phyloP scores from a whole-genome alignment of 495 filamentous ascomycete genomes.

The Trichoderma reesei region DNA sequence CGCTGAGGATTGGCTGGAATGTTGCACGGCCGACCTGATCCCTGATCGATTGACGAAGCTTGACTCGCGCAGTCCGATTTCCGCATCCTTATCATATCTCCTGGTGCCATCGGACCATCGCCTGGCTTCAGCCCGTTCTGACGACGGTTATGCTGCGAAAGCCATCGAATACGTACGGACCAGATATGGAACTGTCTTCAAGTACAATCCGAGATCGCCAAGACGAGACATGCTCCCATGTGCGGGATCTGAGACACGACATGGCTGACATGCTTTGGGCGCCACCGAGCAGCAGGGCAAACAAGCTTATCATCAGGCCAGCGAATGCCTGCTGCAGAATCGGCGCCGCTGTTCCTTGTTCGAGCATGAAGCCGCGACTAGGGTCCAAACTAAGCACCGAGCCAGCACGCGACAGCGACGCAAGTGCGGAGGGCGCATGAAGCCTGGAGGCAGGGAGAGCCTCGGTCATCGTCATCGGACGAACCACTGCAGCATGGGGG shows the following conservation, averaged over 20 bases:
- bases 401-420: constrained; percentile 3
- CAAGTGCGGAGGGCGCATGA: neutral
- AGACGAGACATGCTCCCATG: too few relatives aligned
- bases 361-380: neutral
- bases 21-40: neutral
- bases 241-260: neutral
- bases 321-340: neutral
- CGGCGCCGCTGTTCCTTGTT: neutral
- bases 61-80: constrained; percentile 1
- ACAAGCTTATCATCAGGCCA: constrained; percentile 7
- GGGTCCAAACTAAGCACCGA: neutral
- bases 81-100: neutral
- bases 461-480: neutral
- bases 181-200: too few relatives aligned
- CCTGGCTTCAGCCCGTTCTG: neutral
- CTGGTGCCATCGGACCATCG: neutral
- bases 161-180: too few relatives aligned
- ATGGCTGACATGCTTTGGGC: neutral
- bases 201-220: too few relatives aligned
- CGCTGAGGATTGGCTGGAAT: neutral
- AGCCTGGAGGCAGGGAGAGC: neutral
- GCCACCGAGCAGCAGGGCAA: neutral
- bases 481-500: neutral
- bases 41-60: neutral
- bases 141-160: too few relatives aligned